phyloP scores from a whole-genome alignment of 192 early-diverging fungal genomes.

The Gryganskiella cystojenkinii region DNA sequence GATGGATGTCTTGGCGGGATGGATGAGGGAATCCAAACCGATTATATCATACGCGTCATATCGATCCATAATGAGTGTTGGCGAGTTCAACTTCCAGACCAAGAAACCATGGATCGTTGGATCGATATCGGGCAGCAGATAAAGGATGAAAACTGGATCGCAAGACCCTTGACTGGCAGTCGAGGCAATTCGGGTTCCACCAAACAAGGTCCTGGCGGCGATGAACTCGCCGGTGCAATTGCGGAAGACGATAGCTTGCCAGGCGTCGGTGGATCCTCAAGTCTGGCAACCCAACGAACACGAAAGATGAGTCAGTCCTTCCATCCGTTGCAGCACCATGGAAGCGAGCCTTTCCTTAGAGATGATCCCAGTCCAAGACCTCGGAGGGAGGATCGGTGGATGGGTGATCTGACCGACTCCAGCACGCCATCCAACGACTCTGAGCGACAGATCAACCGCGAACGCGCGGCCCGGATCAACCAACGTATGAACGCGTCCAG shows the following conservation, averaged over 20 bases:
- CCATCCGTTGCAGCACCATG: not conserved
- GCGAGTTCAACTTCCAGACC: constrained; percentile 44
- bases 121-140: constrained; percentile 43
- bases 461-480: constrained; percentile 17
- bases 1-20: constrained; percentile 2
- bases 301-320: not conserved
- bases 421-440: constrained; percentile 1
- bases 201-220: not conserved
- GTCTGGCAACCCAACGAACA: too few species aligned
- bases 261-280: too few species aligned
- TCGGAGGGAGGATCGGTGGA: not conserved
- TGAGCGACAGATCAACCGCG: constrained; percentile 15
- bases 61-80: constrained; percentile 42
- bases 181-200: not conserved
- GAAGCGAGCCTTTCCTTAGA: not conserved
- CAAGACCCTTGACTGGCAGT: not conserved
- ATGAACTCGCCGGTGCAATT: not conserved
- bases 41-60: constrained; percentile 33
- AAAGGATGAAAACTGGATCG: constrained; percentile 44
- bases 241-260: not conserved
- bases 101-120: constrained; percentile 40
- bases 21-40: constrained; percentile 15
- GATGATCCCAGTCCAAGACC: not conserved
- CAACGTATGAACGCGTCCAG: constrained; percentile 7
- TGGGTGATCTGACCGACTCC: constrained; percentile 14